Evolutionary conservation across 768 basidiomycete species (phyloP), one percentile per base, ranked within the genome.

Genomic region (Tylopilus felleus): DNA sequence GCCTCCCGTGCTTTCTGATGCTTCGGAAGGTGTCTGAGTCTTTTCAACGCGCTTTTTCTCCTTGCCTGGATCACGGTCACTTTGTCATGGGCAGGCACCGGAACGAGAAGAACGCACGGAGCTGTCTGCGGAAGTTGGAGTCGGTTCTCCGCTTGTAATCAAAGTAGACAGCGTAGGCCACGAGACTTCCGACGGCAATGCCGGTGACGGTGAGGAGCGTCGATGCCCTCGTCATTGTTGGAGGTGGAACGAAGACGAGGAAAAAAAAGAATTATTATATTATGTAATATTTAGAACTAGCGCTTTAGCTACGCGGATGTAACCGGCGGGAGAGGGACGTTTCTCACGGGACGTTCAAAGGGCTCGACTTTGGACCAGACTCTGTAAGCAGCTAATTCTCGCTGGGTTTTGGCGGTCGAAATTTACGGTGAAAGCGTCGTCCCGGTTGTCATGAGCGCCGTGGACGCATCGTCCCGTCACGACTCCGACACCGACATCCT

Each of bases 81-180:
- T 64, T 16, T 55, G 50, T 31, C 10, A 1, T 19, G 17, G 36
- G 41, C 29, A 16, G 8, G 21, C 5, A 41, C 2, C 4, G 33
- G n/a, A 43, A 45, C 10, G 41, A 50, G 22, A 53, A 43, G 49
- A 58, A 46, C 91, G 61, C 72, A 89, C 94, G 84, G 53, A 98
- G 80, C 68, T 83, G 85, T 75, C 84, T 93, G 69, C 97, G 84
- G 80, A 99, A 99, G 16, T 80, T 78, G 40, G 77, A 72, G 67
- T 97, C 93, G 68, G 89, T 91, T 65, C 95, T 82, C 48, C 97
- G 86, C 76, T 82, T 90, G 77, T 96, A 86, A 78, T 99, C 97
- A 65, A 98, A 99, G 74, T 93, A 98, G 50, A 83, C 79, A 28
- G 89, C 93, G 71, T 98, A 98, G 22, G 85, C 92, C 33, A 89